Evolutionary conservation across 257 asterid species (phyloP), one percentile per base, ranked within the genome.

Genomic region (Solanum habrochaites): DNA sequence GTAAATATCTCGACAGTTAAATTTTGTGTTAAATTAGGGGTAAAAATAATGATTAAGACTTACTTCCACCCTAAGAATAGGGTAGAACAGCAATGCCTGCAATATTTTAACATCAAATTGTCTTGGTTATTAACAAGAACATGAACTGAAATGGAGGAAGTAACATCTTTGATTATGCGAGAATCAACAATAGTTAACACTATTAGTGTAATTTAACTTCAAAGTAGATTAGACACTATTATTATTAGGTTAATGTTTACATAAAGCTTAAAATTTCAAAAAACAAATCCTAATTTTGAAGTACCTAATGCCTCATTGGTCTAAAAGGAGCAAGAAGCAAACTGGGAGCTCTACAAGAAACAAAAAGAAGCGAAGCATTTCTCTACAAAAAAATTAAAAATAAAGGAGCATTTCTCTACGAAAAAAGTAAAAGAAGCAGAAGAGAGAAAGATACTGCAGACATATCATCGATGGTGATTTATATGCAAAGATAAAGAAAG

Each of bases 331-430:
- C 94, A 94, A 89, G 93, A 92, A 58, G 96, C 96, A 11, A 93
- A 94, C 12, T 93, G 94, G 94, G 98, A 90, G 83, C 89, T 94
- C 3, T 94, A 94, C 91, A 90, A 91, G 93, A 91, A 90, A 71
- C 94, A 93, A 75, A 93, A 91, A n/a, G 91, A 85, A 0, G 95
- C 95, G 98, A 93, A 72, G 95, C 96, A 6, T 89, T 85, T 69
- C 90, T 92, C 3, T 94, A 91, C 82, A 86, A 93, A 42, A 92
- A 88, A 88, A 92, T n/a, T n/a, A 1, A 32, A 3, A 5, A 32
- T 32, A 32, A 32, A 32, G 35, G 35, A 32, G 35, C 35, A 32
- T 32, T 32, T 32, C 35, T 4, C 35, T 32, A 32, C 35, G 35
- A 32, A 32, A 32, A 32, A 32, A 32, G 5, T 32, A 32, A 32